Base-by-base conservation (phyloP, 108 stramenopile species). In the Heterococcus sp. region DNA sequence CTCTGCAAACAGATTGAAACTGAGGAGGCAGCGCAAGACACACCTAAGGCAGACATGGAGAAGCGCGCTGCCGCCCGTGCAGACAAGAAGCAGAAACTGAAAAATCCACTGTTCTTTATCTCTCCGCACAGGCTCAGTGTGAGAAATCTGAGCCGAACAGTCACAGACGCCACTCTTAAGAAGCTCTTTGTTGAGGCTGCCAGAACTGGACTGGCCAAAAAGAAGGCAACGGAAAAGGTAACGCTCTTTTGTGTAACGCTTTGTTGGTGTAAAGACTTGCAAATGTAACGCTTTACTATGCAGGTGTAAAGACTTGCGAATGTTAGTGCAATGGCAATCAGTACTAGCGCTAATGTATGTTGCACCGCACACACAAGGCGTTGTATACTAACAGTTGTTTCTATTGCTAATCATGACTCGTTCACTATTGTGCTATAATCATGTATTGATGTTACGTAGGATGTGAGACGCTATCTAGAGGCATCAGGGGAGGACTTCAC, bases 101-200 rank as follows among this genome's bases (percentile, higher is more conserved):
- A 90, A 65, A 93, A 91, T 35, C 98, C 98, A 3, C 87, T 97
- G 3, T 99, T 99, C 76, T 97, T 97, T 86, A 94, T 99, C 83
- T 95, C 95, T 86, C 95, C 96, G 0, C 75, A 73, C 39, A 90
- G 96, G 3, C 87, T 99, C 1, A 90, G 89, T 69, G 87, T 99
- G 63, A 88, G 97, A 8, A 97, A 97, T 82, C 80, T 99, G 73
- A 90, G 86, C 40, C 75, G 76, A 30, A 71, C 76, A 78, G 88
- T 97, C 0, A 92, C 91, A 63, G 97, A 97, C 83, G 77, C 86
- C 1, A 92, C 84, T 30, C 88, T 99, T 37, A 91, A 90, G 46
- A 85, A 88, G 33, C 88, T 97, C 21, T 74, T 86, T 14, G 88
- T 90, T 8, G 66, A 84, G 4, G 96, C 93, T 0, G 90, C 92